phyloP scores from a whole-genome alignment of 768 basidiomycete genomes.

The Sporobolomyces phaffii region DNA sequence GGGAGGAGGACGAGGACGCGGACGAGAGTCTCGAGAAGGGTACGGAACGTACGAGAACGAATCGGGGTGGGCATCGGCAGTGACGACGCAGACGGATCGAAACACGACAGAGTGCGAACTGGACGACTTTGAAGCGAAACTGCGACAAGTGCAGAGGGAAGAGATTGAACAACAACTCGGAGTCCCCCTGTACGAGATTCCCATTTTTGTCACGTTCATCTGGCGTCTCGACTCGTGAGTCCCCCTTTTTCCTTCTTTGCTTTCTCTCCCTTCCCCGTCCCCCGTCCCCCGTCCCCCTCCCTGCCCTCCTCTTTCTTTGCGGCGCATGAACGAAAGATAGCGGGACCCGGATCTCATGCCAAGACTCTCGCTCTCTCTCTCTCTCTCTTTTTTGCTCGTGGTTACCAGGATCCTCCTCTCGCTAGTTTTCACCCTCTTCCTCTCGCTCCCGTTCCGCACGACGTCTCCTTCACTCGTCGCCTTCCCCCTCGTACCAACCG shows the following conservation, averaged over 20 bases:
- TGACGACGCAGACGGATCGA: not conserved
- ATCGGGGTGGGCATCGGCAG: not conserved
- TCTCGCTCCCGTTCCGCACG: constrained; percentile 41
- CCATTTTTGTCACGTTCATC: constrained; percentile 34
- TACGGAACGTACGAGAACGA: constrained; percentile 10
- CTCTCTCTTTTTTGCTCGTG: too few species aligned
- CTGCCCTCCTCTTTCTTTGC: too few species aligned
- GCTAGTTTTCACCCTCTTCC: constrained; percentile 36
- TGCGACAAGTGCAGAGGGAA: constrained; percentile 28
- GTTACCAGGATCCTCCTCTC: constrained; percentile 38
- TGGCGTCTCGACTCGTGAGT: constrained; percentile 40
- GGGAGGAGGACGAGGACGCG: too few species aligned
- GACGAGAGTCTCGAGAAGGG: too few species aligned
- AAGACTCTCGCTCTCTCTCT: too few species aligned
- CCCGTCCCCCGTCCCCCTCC: not conserved
- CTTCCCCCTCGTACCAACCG: constrained; percentile 35
- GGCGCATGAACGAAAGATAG: not conserved
- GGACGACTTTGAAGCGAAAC: constrained; percentile 17
- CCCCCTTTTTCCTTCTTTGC: not conserved
- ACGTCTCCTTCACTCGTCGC: constrained; percentile 35
- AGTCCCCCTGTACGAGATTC: constrained; percentile 37
- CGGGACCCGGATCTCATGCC: too few species aligned
- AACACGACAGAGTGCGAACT: not conserved
- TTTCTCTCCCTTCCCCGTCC: not conserved
- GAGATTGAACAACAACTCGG: constrained; percentile 39